Evolutionary conservation across 176 grass and related monocot species (phyloP).

Genomic region (bread wheat (Triticum aestivum)): IWGSC_CS_RefSeq_v2.1 NC_057814.1:614881409-614881908

Average conservation of each 20-base stretch:
- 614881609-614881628: not conserved
- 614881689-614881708: slow-evolving; percentile 71
- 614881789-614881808: slow-evolving; percentile 75
- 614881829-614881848: not conserved
- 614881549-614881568: not conserved
- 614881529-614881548: not conserved
- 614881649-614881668: slow-evolving; percentile 27
- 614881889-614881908: not conserved
- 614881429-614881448: not conserved
- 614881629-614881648: not conserved
- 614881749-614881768: slow-evolving; percentile 57
- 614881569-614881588: not conserved
- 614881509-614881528: not conserved
- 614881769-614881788: slow-evolving; percentile 73
- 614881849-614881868: not conserved
- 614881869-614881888: too few species aligned
- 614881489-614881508: not conserved
- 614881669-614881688: slow-evolving; percentile 63
- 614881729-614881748: slow-evolving; percentile 62
- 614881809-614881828: not conserved
- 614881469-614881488: not conserved
- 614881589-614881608: not conserved
- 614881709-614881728: slow-evolving; percentile 75
- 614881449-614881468: not conserved
- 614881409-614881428: not conserved